Percentiles rank a stretch among this genome's conserved stretches.
Evolutionary conservation across 805 yeast species (phyloP).

Genomic region (Kluyveromyces aestuarii): DNA sequence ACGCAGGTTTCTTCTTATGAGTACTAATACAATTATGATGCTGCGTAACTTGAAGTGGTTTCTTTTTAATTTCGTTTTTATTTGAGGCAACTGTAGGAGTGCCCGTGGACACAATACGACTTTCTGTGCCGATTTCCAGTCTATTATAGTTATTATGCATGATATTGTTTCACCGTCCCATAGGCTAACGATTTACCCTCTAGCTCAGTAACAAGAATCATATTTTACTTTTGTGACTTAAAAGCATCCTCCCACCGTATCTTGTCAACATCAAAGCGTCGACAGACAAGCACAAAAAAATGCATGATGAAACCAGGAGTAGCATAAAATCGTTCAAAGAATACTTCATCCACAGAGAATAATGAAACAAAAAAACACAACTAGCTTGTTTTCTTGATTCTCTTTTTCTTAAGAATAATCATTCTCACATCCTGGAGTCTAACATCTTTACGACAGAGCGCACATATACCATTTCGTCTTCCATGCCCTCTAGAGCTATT

Average conservation of each 20-base stretch:
- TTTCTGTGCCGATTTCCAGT: neutral
- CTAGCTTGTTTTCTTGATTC: constrained; percentile 5
- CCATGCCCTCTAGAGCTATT: constrained; percentile 35
- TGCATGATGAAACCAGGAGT: neutral
- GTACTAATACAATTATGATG: neutral
- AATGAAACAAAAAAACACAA: too few relatives aligned
- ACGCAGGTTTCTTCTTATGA: constrained; percentile 1
- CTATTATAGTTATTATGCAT: neutral
- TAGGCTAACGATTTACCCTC: too few relatives aligned
- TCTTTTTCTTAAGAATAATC: constrained; percentile 27
- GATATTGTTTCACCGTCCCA: too few relatives aligned
- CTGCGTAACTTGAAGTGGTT: neutral
- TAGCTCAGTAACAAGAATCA: too few relatives aligned
- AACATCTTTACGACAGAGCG: constrained; percentile 34
- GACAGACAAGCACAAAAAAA: neutral
- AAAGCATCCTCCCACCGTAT: too few relatives aligned
- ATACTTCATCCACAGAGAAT: too few relatives aligned
- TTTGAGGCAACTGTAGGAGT: neutral
- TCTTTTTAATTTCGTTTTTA: too few relatives aligned
- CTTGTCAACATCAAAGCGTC: too few relatives aligned
- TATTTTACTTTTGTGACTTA: too few relatives aligned
- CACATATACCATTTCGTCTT: constrained; percentile 31
- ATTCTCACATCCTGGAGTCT: constrained; percentile 24
- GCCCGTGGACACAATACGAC: neutral
- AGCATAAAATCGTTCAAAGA: too few relatives aligned